Base-by-base conservation (phyloP, 208 protist genomes). In the Porcisia deanei region DNA sequence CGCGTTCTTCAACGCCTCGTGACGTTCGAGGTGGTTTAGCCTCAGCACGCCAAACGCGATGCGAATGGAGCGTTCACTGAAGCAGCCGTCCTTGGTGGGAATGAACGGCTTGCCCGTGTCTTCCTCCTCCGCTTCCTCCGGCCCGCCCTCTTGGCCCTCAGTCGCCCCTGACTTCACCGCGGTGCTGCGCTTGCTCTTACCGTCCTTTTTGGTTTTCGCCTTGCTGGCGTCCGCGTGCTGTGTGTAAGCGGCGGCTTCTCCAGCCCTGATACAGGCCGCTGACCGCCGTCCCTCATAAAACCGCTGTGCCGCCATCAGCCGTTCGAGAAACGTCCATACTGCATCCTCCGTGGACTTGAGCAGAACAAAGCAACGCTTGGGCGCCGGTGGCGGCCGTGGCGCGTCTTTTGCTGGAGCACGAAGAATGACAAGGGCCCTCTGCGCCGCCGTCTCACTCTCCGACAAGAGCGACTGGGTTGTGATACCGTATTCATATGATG, bases 391-490 rank as follows among this genome's bases (percentile, higher is more conserved):
- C 25, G 83, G 52, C 25, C 59, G 61, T 10, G 86, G 88, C 3
- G 77, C 60, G 67, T 91, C 83, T 58, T 85, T 77, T 6, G 76
- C 18, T 0, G 84, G 82, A 6, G 85, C 84, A 10, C 76, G 72
- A 20, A 94, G 81, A 16, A 88, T 70, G 37, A 94, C 37, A 6
- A 85, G 58, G n/a, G 91, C 84, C 57, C 90, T 84, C 47, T 52
- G n/a, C 49, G 30, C n/a, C 55, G 63, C 57, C n/a, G 22, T 34
- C 14, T 14, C 22, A 8, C 43, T 55, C 25, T 54, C 54, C 12
- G 75, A 58, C 70, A 66, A n/a, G 12, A 73, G 41, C 7, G 67
- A 81, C 4, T 57, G 55, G 39, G 37, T 25, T 16, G 65, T 73
- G 72, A 70, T 60, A 20, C 72, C 78, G 54, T 85, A 76, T 66